These are phyloP conservation scores for Fusarium decemcellulare DNA, from an alignment of 2,329 filamentous ascomycete genomes.

Conservation along the genomic window DNA sequence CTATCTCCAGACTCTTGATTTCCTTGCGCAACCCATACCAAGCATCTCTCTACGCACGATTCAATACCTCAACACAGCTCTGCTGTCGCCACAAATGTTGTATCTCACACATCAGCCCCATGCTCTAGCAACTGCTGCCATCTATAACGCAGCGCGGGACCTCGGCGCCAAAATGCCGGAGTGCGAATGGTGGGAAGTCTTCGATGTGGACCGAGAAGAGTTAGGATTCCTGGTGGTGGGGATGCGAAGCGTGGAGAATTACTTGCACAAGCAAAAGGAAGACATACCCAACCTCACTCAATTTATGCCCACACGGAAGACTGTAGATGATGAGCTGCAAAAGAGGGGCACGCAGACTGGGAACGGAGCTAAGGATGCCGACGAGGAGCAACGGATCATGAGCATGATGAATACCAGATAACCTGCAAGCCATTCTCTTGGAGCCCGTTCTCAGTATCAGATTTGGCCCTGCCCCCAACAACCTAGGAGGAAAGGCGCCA, in stretches of 20 bases:
- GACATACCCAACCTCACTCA: conserved; percentile 64
- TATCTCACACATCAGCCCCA: conserved; percentile 94
- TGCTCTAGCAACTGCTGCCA: conserved; percentile 86
- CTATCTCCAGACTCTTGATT: conserved; percentile 91
- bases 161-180: conserved; percentile 83
- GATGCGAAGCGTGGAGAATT: conserved; percentile 83
- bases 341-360: conserved; percentile 60
- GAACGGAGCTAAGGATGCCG: conserved; percentile 43
- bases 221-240: conserved; percentile 92
- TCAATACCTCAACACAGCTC: conserved; percentile 86
- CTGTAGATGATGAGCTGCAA: conserved; percentile 72
- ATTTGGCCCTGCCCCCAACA: conserved; percentile 23
- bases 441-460: conserved; percentile 15
- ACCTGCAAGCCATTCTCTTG: conserved; percentile 15
- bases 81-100: conserved; percentile 89
- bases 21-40: conserved; percentile 62
- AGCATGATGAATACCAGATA: conserved; percentile 53
- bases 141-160: conserved; percentile 91
- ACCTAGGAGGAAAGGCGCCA: conserved; percentile 9
- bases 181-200: conserved; percentile 96
- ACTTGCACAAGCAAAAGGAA: conserved; percentile 72
- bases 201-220: conserved; percentile 95
- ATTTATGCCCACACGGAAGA: conserved; percentile 70
- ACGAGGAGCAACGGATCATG: conserved; percentile 63
- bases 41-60: conserved; percentile 76